phyloP scores from a whole-genome alignment of 257 asterid genomes.

The Solanum raphanifolium region DNA sequence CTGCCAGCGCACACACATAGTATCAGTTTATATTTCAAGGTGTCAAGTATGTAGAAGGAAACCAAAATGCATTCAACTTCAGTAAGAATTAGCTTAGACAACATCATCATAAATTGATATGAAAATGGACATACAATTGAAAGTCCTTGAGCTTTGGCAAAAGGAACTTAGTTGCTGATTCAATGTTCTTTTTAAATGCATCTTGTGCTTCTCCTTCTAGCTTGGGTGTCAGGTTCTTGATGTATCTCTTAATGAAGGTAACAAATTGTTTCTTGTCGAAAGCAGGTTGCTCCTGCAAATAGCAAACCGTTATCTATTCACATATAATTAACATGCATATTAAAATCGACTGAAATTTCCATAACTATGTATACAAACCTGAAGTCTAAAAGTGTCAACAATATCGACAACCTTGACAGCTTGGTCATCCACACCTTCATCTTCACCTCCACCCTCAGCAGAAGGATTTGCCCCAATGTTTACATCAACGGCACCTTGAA shows the following conservation, averaged over 20 bases:
- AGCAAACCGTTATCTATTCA: neutral
- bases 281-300: constrained; percentile 79
- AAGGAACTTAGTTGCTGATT: constrained; percentile 69
- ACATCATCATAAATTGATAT: too few species aligned
- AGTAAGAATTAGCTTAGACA: neutral
- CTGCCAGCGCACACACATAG: too few species aligned
- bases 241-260: constrained; percentile 53
- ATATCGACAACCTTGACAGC: constrained; percentile 66
- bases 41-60: neutral
- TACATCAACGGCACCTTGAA: constrained; percentile 51
- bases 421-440: constrained; percentile 75
- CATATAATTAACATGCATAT: neutral
- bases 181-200: constrained; percentile 57
- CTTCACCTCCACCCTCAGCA: constrained; percentile 72
- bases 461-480: constrained; percentile 95
- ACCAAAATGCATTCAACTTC: neutral
- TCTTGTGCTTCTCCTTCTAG: constrained; percentile 52
- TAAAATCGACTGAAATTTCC: neutral
- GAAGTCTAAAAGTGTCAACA: constrained; percentile 90
- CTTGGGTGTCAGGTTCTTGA: constrained; percentile 53
- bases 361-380: constrained; percentile 19
- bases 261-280: constrained; percentile 73
- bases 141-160: constrained; percentile 61
- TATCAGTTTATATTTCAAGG: too few species aligned
- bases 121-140: constrained; percentile 55